phyloP scores from a whole-genome alignment of 1,139 yeast genomes.

The Geotrichum carabidarum region DNA sequence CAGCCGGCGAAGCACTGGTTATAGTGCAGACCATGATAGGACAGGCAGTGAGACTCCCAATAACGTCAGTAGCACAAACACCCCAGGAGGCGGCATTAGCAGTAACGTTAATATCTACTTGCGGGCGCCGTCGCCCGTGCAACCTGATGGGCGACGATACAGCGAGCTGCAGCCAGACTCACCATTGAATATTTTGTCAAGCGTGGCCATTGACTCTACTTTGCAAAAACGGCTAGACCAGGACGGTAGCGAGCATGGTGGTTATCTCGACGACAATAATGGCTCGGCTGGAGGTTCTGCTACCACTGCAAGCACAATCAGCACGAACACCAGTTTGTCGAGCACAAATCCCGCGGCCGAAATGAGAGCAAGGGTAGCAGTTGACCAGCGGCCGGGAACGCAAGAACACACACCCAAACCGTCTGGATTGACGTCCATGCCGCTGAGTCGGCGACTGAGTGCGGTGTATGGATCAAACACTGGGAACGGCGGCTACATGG shows the following conservation, averaged over 20 bases:
- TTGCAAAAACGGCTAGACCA: slow-evolving; percentile 16
- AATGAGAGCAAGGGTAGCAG: too few species aligned
- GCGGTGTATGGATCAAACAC: background rate
- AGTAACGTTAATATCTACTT: background rate
- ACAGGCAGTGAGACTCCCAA: background rate
- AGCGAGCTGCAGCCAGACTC: slow-evolving; percentile 25
- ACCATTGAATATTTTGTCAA: slow-evolving; percentile 33
- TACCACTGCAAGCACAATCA: too few species aligned
- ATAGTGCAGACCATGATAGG: background rate
- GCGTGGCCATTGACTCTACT: slow-evolving; percentile 26
- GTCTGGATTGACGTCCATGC: background rate
- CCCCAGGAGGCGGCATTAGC: background rate
- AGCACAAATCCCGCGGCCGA: too few species aligned
- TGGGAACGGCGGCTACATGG: background rate
- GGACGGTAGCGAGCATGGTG: background rate
- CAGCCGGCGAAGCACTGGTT: background rate
- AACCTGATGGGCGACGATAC: slow-evolving; percentile 2
- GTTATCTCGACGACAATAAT: background rate
- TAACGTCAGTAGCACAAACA: background rate
- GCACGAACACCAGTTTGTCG: too few species aligned
- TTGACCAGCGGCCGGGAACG: background rate
- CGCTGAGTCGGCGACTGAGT: background rate
- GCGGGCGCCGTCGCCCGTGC: background rate
- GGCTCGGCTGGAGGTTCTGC: background rate
- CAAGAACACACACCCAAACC: background rate